Evolutionary conservation across 306 rosid genomes (phyloP).

Genomic region (Delonix regia): DNA sequence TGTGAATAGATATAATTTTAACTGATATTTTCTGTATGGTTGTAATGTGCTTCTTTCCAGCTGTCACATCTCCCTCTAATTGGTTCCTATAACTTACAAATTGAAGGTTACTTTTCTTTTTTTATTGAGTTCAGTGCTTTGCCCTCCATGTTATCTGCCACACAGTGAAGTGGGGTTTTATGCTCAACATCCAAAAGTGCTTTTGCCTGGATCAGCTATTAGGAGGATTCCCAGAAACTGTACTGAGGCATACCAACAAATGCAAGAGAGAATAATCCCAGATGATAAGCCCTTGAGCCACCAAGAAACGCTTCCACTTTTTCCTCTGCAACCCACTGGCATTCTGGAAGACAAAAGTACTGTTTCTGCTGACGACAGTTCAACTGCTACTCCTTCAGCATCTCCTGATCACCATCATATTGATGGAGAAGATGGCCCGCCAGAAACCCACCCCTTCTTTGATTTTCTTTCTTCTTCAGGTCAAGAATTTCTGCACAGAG

Average conservation of each 20-base stretch:
- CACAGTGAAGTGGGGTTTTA: constrained; percentile 48
- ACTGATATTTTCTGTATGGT: neutral
- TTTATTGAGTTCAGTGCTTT: constrained; percentile 47
- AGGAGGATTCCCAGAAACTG: constrained; percentile 37
- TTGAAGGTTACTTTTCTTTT: neutral
- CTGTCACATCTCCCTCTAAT: neutral
- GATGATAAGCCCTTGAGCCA: neutral
- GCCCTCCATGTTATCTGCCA: constrained; percentile 56
- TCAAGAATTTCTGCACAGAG: constrained; percentile 14
- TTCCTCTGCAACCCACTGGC: constrained; percentile 85
- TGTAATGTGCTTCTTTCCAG: neutral
- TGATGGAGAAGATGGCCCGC: neutral
- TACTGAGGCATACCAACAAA: constrained; percentile 26
- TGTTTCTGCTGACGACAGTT: constrained; percentile 36
- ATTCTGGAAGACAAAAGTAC: constrained; percentile 49
- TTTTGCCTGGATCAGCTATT: constrained; percentile 39
- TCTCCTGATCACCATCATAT: neutral
- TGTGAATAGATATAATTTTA: too few species aligned
- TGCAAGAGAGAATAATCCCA: constrained; percentile 31
- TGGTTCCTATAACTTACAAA: too few species aligned
- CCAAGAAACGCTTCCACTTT: constrained; percentile 70
- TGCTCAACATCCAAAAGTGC: constrained; percentile 46
- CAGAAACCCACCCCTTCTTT: constrained; percentile 38
- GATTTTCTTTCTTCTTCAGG: constrained; percentile 52
- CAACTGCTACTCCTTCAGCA: constrained; percentile 32